These are phyloP conservation scores for Mortierella claussenii DNA, from an alignment of 192 early-diverging fungal genomes.

Conservation along the genomic window DNA sequence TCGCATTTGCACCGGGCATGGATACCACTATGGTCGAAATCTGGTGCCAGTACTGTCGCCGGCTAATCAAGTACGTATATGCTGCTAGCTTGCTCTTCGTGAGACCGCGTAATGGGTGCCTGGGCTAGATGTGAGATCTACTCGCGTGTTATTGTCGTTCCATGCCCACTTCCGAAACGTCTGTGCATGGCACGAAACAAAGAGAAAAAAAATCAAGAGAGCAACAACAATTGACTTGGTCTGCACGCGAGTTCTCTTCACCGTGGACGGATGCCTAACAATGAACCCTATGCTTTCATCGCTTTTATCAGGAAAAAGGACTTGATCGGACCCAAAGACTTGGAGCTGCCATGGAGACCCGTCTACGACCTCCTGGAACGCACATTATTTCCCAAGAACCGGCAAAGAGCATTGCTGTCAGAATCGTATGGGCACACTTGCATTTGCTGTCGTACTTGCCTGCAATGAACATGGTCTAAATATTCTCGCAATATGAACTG, in stretches of 20 bases:
- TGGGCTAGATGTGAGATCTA: no score
- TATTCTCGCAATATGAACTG: constrained; percentile 12
- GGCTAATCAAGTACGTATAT: constrained; percentile 73
- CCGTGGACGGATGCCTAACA: no score
- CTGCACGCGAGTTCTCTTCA: no score
- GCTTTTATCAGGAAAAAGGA: constrained; percentile 77
- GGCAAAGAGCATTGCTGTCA: constrained; percentile 70
- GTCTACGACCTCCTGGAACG: constrained; percentile 71
- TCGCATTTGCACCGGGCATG: constrained; percentile 72
- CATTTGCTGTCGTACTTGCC: background rate
- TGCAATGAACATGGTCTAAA: constrained; percentile 16
- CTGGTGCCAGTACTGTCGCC: constrained; percentile 67
- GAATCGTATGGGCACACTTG: constrained; percentile 56
- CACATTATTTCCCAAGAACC: constrained; percentile 71
- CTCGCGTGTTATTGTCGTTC: no score
- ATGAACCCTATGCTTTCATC: no score
- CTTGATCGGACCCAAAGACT: constrained; percentile 66
- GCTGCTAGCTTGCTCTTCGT: no score
- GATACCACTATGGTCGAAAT: constrained; percentile 71
- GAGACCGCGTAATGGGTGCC: no score
- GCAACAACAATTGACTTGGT: no score
- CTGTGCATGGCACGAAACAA: no score
- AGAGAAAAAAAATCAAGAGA: no score
- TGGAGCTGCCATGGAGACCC: constrained; percentile 81
- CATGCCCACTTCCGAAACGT: no score